Percentiles rank a stretch among this genome's conserved stretches.
These are phyloP conservation scores for Talaromyces proteolyticus DNA, from an alignment of 495 filamentous ascomycete genomes.

Conservation along the genomic window DNA sequence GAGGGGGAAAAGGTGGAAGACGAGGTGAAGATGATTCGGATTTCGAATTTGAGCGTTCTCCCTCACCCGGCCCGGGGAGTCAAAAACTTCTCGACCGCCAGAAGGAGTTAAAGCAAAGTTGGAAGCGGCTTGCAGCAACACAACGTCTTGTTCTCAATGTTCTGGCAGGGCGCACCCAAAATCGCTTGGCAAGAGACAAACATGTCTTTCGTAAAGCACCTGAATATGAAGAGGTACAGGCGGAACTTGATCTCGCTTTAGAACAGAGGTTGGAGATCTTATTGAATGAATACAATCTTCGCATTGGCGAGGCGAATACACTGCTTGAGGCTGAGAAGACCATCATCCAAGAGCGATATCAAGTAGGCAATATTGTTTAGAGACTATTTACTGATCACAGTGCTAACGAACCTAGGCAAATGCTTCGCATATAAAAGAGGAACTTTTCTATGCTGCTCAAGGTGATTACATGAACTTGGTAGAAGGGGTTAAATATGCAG, in stretches of 20 bases:
- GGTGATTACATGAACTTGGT: constrained; percentile 38
- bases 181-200: constrained; percentile 31
- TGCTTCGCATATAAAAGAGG: constrained; percentile 25
- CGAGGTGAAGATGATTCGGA: constrained; percentile 25
- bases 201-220: constrained; percentile 35
- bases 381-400: background rate
- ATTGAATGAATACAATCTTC: constrained; percentile 21
- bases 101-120: constrained; percentile 32
- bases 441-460: constrained; percentile 29
- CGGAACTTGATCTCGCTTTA: constrained; percentile 12
- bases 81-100: constrained; percentile 34
- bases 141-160: constrained; percentile 32
- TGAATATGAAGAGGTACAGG: constrained; percentile 28
- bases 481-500: constrained; percentile 30
- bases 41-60: constrained; percentile 27
- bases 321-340: constrained; percentile 22
- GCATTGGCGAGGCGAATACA: constrained; percentile 19
- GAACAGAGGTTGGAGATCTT: constrained; percentile 12
- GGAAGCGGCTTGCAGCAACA: constrained; percentile 35
- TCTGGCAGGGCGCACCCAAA: constrained; percentile 33
- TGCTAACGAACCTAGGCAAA: constrained; percentile 12
- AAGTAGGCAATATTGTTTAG: constrained; percentile 16
- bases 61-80: constrained; percentile 26
- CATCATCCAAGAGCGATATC: constrained; percentile 19
- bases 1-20: constrained; percentile 14